A percentile compares a stretch with the other conserved stretches of the same genome.
Conservation (phyloP, 73 alveolate genomes). For the Tetrahymena malaccensis region DNA sequence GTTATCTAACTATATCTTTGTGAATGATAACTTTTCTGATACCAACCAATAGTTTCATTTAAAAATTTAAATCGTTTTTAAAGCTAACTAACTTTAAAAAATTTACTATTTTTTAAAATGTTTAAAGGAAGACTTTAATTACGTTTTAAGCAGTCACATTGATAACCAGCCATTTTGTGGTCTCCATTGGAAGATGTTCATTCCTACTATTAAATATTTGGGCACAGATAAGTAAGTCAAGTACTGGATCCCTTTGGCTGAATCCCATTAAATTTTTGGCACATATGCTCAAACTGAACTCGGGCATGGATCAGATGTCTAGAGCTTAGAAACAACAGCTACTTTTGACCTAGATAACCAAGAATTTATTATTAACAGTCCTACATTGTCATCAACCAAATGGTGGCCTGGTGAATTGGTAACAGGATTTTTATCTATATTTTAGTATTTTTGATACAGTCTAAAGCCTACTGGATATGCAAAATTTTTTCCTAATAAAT, state of each 20-base stretch:
- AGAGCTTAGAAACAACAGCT: conserved; percentile 65
- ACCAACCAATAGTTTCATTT: neutral
- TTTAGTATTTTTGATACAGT: neutral
- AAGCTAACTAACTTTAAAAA: neutral
- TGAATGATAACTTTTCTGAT: neutral
- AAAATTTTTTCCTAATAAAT: neutral
- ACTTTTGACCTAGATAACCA: conserved; percentile 49
- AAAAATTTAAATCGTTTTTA: neutral
- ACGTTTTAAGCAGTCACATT: neutral
- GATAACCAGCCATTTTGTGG: neutral
- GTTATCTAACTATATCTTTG: too few species aligned
- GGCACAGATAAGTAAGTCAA: conserved; percentile 29
- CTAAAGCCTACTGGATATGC: neutral
- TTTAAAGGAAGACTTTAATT: neutral
- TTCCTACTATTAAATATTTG: conserved; percentile 13
- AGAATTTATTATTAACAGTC: conserved; percentile 67
- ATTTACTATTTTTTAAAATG: neutral
- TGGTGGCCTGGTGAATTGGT: conserved; percentile 85
- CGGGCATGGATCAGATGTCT: conserved; percentile 83
- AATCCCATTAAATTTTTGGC: conserved; percentile 44
- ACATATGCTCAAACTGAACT: conserved; percentile 72
- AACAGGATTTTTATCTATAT: neutral
- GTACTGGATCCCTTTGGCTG: conserved; percentile 25
- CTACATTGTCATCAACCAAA: conserved; percentile 58
- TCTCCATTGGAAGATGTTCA: conserved; percentile 12